phyloP scores from a whole-genome alignment of 2,329 filamentous ascomycete genomes.

The Pyricularia pennisetigena region DNA sequence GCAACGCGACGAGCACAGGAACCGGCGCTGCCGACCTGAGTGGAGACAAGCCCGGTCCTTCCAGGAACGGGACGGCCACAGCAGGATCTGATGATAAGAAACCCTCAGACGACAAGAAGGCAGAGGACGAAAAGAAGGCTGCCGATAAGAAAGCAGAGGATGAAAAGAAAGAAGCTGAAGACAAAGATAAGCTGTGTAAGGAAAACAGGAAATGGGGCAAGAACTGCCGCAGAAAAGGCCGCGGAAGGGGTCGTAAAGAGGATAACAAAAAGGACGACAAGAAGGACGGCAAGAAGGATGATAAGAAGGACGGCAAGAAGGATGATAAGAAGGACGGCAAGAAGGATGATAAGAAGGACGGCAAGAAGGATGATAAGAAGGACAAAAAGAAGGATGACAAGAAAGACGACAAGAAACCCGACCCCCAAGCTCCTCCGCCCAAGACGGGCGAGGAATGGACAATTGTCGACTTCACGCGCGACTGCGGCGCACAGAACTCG shows the following conservation, averaged over 20 bases:
- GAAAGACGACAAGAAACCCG: not conserved
- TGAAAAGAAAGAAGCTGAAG: not conserved
- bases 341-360: not conserved
- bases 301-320: not conserved
- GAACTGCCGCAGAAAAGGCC: too few relatives aligned
- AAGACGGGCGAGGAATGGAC: constrained; percentile 28
- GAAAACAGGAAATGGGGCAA: too few relatives aligned
- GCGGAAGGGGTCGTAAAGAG: not conserved
- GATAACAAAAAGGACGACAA: not conserved
- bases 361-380: not conserved
- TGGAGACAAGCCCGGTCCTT: not conserved
- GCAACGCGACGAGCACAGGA: not conserved
- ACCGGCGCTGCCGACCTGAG: not conserved
- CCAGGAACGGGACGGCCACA: not conserved
- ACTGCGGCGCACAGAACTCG: constrained; percentile 26
- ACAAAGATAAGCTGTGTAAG: not conserved
- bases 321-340: not conserved
- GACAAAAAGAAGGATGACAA: not conserved
- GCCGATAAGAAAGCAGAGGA: not conserved
- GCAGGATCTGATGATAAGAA: not conserved
- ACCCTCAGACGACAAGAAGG: not conserved
- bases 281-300: not conserved
- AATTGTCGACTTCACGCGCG: constrained; percentile 27
- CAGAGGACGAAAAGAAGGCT: not conserved
- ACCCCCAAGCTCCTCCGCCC: constrained; percentile 6